A percentile compares a stretch with the other conserved stretches of the same genome.
phyloP scores from a whole-genome alignment of 1,284 basidiomycete species.

The Farysia itapuensis region DNA sequence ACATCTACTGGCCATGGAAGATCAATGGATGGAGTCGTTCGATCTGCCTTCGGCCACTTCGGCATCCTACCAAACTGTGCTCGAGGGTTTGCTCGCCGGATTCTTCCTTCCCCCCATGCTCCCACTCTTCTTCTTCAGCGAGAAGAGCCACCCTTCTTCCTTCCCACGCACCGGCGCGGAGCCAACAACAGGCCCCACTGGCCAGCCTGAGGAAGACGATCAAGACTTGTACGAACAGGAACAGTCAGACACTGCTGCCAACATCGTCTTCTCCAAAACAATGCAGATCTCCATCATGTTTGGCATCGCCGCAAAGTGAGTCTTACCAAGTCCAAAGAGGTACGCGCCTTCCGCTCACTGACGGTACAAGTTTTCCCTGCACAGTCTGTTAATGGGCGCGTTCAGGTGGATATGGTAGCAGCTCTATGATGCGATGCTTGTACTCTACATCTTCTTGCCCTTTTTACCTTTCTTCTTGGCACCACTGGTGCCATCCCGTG shows the following conservation, averaged over 20 bases:
- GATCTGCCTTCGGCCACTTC: background rate
- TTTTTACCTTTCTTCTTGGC: slow-evolving; percentile 6
- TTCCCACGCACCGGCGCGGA: slow-evolving; percentile 3
- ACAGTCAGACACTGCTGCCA: slow-evolving; percentile 1
- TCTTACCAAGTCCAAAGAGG: too few species aligned
- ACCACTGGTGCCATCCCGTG: slow-evolving; percentile 1
- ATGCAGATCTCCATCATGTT: slow-evolving; percentile 33
- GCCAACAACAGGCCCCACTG: background rate
- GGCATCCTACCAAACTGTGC: slow-evolving; percentile 9
- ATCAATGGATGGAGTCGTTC: slow-evolving; percentile 36
- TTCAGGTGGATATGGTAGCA: slow-evolving; percentile 38
- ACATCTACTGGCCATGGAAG: slow-evolving; percentile 31
- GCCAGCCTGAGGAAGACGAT: slow-evolving; percentile 7
- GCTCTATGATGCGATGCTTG: too few species aligned
- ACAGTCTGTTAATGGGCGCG: slow-evolving; percentile 17
- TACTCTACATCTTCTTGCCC: slow-evolving; percentile 4
- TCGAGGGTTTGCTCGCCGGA: slow-evolving; percentile 25
- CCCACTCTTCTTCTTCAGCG: slow-evolving; percentile 27
- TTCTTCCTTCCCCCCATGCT: slow-evolving; percentile 30
- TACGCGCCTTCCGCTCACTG: too few species aligned
- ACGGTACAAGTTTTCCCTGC: too few species aligned
- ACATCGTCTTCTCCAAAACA: slow-evolving; percentile 14
- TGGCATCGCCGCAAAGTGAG: slow-evolving; percentile 26
- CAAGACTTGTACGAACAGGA: slow-evolving; percentile 10
- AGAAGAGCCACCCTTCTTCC: slow-evolving; percentile 11